phyloP scores from a whole-genome alignment of 2,329 filamentous ascomycete genomes.

The Dothideomycetidae sp. region DNA sequence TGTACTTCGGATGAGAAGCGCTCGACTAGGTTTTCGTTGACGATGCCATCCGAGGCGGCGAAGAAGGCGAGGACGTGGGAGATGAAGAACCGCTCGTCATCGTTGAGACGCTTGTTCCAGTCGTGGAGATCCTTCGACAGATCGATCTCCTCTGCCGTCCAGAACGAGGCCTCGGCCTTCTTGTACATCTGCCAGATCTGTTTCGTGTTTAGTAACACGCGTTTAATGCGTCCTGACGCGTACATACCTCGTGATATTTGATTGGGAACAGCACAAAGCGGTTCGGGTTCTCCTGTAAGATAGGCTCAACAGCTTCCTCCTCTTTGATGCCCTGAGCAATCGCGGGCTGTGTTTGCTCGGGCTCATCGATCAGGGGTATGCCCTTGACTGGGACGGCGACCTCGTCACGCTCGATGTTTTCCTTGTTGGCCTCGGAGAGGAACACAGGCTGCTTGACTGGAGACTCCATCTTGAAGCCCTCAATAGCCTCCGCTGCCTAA shows the following conservation, averaged over 20 bases:
- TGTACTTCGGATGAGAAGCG: constrained; percentile 96
- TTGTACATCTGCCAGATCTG: constrained; percentile 99
- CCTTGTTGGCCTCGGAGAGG: constrained; percentile 54
- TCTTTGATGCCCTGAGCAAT: constrained; percentile 40
- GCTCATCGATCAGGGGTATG: constrained; percentile 31
- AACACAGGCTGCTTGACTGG: constrained; percentile 85
- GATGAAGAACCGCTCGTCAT: constrained; percentile 96
- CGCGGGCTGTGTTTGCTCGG: constrained; percentile 33
- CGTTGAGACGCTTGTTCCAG: constrained; percentile 95
- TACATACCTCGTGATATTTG: constrained; percentile 93
- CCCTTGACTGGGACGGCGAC: constrained; percentile 43
- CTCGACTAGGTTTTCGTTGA: constrained; percentile 98
- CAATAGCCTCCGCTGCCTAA: constrained; percentile 73
- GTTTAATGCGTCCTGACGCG: constrained; percentile 53
- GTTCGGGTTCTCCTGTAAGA: constrained; percentile 88
- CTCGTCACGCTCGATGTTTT: constrained; percentile 51
- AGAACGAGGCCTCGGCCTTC: constrained; percentile 98
- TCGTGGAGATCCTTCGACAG: constrained; percentile 97
- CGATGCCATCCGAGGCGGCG: constrained; percentile 94
- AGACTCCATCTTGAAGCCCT: constrained; percentile 84
- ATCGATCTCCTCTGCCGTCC: constrained; percentile 98
- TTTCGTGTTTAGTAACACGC: constrained; percentile 10
- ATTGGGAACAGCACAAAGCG: constrained; percentile 98
- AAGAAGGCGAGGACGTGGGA: constrained; percentile 99
- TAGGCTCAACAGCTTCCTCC: constrained; percentile 70